phyloP scores from a whole-genome alignment of 129 eudicot species.

The Apium graveolens region DNA sequence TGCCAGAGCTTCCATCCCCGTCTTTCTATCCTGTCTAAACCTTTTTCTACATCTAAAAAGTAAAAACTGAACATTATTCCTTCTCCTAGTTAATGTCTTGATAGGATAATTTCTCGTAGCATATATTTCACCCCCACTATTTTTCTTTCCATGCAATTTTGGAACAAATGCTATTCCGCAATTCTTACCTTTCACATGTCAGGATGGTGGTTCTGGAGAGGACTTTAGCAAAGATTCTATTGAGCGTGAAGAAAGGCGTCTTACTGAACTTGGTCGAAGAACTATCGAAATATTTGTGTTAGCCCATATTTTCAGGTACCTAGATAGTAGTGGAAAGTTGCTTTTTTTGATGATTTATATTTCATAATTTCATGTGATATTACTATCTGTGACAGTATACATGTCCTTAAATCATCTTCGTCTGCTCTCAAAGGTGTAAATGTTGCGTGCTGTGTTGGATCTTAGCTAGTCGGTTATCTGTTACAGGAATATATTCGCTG shows the following conservation, averaged over 20 bases:
- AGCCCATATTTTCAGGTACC: slow-evolving; percentile 79
- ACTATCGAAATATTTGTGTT: slow-evolving; percentile 86
- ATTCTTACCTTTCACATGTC: slow-evolving; percentile 13
- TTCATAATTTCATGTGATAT: background rate
- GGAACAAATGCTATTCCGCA: background rate
- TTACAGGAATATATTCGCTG: background rate
- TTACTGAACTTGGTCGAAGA: slow-evolving; percentile 92
- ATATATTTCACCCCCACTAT: background rate
- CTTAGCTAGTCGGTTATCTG: background rate
- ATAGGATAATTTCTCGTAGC: background rate
- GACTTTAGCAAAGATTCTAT: slow-evolving; percentile 81
- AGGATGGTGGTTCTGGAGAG: slow-evolving; percentile 94
- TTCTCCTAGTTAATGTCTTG: background rate
- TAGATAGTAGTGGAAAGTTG: background rate
- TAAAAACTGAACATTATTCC: background rate
- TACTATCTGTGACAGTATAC: background rate
- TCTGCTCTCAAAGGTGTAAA: background rate
- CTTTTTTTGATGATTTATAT: background rate
- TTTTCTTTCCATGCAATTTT: background rate
- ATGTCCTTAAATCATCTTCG: background rate
- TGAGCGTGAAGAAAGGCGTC: slow-evolving; percentile 94
- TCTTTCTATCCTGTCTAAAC: background rate
- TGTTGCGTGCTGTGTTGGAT: background rate
- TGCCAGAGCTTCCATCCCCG: background rate
- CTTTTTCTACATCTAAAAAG: background rate